A percentile compares a stretch with the other conserved stretches of the same genome.
Conservation (phyloP, 768 basidiomycete genomes). For the Hygrocybe punicea region DNA sequence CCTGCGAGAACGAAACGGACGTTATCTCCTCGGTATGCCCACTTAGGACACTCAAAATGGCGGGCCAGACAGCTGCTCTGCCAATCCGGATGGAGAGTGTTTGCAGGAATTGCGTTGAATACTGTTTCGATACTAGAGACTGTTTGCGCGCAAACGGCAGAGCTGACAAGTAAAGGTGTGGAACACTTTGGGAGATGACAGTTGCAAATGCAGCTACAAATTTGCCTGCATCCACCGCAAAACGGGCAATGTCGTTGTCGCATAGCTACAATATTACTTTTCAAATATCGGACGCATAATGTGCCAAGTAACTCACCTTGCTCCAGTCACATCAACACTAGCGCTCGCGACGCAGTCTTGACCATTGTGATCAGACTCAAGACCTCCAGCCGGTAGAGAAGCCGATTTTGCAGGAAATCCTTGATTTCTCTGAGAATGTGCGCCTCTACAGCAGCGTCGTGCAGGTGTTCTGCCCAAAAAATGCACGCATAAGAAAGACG, state of each 20-base stretch:
- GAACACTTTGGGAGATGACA: slow-evolving; percentile 10
- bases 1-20: slow-evolving; percentile 21
- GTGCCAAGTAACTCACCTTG: background rate
- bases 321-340: background rate
- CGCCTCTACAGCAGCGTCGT: slow-evolving; percentile 8
- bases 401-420: slow-evolving; percentile 19
- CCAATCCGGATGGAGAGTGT: background rate
- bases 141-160: slow-evolving; percentile 31
- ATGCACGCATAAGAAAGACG: no score
- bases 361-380: slow-evolving; percentile 23
- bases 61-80: background rate
- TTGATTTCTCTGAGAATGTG: slow-evolving; percentile 2
- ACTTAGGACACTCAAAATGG: background rate
- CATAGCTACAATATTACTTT: background rate
- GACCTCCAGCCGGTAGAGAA: slow-evolving; percentile 41
- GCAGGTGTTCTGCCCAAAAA: background rate
- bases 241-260: background rate
- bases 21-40: background rate
- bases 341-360: background rate
- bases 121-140: slow-evolving; percentile 20
- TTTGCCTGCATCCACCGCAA: background rate
- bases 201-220: slow-evolving; percentile 31
- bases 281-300: background rate
- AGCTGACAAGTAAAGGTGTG: slow-evolving; percentile 41
- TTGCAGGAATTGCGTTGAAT: background rate